Base-by-base conservation (phyloP, 148 eudicot genomes). In the Salicornia ramosissima region DNA sequence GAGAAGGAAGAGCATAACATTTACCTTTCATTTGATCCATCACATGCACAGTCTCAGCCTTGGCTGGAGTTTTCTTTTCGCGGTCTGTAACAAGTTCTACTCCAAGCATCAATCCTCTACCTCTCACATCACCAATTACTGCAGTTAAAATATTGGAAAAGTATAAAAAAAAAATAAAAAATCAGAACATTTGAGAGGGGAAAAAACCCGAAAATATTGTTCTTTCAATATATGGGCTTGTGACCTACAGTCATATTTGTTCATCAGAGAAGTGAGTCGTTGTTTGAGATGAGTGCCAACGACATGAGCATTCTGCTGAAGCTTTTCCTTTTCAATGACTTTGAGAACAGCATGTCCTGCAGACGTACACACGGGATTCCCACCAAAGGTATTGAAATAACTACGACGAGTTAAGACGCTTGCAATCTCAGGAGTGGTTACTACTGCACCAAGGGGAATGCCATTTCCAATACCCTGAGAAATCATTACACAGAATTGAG, bases 91-190 rank as follows among this genome's bases (percentile, higher is more conserved):
- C 99, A 11, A 94, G 90, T 80, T 94, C 99, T 29, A 94, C 86
- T 52, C 99, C 99, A 5, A 94, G 86, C 81, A 94, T 79, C 79
- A 94, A 57, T 15, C 99, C 99, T 77, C 90, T 91, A 73, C 99
- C 99, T 77, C 99, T 86, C 47, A 94, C 99, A 78, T 94, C 99
- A 22, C 99, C 99, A 64, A 94, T 87, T 71, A 94, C 99, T 94
- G 79, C 80, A 80, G 13, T 70, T 14, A 45, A n/a, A n/a, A n/a
- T 39, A 4, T 39, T 39, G 60, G 64, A 11, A 45, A 11, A 2
- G 15, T 25, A 1, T n/a, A 6, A 15, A 31, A 19, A 31, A 10
- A 42, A 46, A 19, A 63, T 50, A 40, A 40, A 19, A 58, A 64
- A 31, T 46, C 59, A 58, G 54, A 11, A 22, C 34, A 50, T 29